Conservation (phyloP, 371 early-diverging fungal genomes). For the Nematocida ausubeli region DNA sequence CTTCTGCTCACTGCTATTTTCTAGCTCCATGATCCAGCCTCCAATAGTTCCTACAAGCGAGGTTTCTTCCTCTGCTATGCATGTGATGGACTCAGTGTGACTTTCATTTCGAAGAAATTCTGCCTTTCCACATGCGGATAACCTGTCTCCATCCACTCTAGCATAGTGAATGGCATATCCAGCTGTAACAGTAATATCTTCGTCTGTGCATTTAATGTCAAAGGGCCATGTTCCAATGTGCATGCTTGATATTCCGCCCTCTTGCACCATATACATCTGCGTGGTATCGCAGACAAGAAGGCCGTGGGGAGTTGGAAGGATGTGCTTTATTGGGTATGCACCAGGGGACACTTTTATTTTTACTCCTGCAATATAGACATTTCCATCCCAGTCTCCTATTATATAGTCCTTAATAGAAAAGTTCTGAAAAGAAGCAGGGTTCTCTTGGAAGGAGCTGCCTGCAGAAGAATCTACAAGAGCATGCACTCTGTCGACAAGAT, state of each 20-base stretch:
- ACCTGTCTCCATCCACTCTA: background rate
- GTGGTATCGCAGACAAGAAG: background rate
- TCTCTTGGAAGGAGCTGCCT: background rate
- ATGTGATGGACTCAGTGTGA: constrained; percentile 29
- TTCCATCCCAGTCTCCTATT: constrained; percentile 31
- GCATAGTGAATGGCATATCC: constrained; percentile 19
- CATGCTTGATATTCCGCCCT: background rate
- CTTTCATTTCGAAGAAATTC: background rate
- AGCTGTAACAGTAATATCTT: background rate
- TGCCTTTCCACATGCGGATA: background rate
- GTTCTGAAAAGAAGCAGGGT: background rate
- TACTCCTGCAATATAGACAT: background rate
- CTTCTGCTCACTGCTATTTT: background rate
- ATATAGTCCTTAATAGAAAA: background rate
- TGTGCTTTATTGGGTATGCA: constrained; percentile 14
- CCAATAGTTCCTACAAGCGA: constrained; percentile 39
- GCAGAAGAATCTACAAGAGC: background rate
- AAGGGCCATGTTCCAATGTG: background rate
- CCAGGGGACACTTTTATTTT: constrained; percentile 1
- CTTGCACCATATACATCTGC: background rate
- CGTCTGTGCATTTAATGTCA: no score
- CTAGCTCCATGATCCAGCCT: constrained; percentile 29
- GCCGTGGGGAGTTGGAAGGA: background rate
- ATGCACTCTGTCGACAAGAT: background rate
- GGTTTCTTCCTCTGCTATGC: background rate